Conservation (phyloP, 2,329 filamentous ascomycete species). For the Fusarium sp. region DNA sequence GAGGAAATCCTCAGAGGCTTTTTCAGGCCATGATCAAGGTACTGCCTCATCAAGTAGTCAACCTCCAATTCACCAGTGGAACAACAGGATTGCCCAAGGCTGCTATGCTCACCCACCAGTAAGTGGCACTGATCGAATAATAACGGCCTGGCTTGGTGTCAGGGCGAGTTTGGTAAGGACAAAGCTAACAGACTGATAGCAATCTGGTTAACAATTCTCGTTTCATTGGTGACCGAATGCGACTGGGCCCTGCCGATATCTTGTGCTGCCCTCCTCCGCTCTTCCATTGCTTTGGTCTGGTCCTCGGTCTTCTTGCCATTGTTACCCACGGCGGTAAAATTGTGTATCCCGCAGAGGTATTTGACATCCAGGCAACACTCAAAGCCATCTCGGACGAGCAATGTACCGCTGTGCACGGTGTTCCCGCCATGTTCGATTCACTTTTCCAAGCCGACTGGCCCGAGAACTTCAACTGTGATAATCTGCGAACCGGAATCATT, state of each 20-base stretch:
- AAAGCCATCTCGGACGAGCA: conserved; percentile 72
- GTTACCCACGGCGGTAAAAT: conserved; percentile 81
- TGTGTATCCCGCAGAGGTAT: conserved; percentile 79
- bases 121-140: conserved; percentile 43
- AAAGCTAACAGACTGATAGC: conserved; percentile 48
- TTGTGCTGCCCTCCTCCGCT: conserved; percentile 85
- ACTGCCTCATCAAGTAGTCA: conserved; percentile 74
- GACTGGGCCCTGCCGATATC: conserved; percentile 71
- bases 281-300: conserved; percentile 88
- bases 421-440: conserved; percentile 86
- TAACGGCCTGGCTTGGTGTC: not conserved
- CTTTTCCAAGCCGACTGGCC: conserved; percentile 61
- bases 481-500: conserved; percentile 79
- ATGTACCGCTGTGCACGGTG: conserved; percentile 81
- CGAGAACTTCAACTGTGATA: conserved; percentile 57
- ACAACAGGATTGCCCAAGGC: conserved; percentile 79
- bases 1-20: conserved; percentile 61
- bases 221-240: conserved; percentile 80
- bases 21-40: conserved; percentile 65
- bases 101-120: conserved; percentile 79
- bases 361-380: conserved; percentile 74
- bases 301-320: conserved; percentile 77
- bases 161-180: not conserved
- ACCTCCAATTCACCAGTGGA: conserved; percentile 80
- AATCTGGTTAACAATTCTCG: conserved; percentile 73